Conservation (phyloP, 148 eudicot genomes). For the Heliosperma pusillum region DNA sequence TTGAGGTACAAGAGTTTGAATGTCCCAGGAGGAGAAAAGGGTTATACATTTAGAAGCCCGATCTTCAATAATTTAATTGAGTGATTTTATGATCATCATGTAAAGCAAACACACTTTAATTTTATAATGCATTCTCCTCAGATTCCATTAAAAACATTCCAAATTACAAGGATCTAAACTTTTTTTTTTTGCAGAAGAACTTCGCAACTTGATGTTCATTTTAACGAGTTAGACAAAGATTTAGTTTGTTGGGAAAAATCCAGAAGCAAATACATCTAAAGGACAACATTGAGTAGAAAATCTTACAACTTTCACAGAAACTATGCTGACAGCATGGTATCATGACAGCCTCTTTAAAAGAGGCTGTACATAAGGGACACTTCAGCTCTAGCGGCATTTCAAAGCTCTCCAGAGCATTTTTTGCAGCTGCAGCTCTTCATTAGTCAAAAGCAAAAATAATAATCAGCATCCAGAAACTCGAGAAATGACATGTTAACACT, state of each 20-base stretch:
- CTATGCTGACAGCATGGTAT: constrained; percentile 85
- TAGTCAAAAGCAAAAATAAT: constrained; percentile 6
- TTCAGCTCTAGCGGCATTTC: constrained; percentile 55
- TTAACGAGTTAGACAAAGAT: not conserved
- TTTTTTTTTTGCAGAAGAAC: not conserved
- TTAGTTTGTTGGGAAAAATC: not conserved
- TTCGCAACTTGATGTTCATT: not conserved
- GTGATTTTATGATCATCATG: not conserved
- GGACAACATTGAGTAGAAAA: not conserved
- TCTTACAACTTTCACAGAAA: constrained; percentile 71
- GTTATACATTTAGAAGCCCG: not conserved
- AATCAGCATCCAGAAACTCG: not conserved
- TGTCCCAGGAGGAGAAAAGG: not conserved
- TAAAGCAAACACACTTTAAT: constrained; percentile 2
- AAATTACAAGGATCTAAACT: not conserved
- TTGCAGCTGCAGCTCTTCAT: constrained; percentile 22
- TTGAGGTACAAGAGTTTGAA: not conserved
- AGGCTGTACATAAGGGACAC: constrained; percentile 53
- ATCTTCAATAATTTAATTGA: not conserved
- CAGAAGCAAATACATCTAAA: not conserved
- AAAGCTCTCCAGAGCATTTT: constrained; percentile 30
- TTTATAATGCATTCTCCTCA: not conserved
- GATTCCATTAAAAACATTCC: not conserved
- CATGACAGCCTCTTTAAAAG: constrained; percentile 80
- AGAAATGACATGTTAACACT: not conserved